Evolutionary conservation across 345 rosid species (phyloP).

Genomic region (Bruguiera gymnorhiza): DNA sequence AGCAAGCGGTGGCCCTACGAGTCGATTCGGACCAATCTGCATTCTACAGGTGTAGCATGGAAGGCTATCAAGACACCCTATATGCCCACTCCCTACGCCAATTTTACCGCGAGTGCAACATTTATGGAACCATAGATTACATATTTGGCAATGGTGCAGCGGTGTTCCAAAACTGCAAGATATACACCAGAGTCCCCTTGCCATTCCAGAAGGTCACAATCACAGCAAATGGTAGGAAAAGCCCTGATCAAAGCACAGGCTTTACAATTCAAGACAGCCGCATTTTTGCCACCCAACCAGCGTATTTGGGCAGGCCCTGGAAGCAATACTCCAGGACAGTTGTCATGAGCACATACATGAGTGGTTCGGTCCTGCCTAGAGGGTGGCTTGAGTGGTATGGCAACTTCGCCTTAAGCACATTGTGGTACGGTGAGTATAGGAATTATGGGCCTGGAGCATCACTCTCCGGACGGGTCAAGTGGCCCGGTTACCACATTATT

Average conservation of each 20-base stretch:
- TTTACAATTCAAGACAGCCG: slow-evolving; percentile 26
- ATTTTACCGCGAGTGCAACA: slow-evolving; percentile 27
- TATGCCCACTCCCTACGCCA: slow-evolving; percentile 31
- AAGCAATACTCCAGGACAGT: slow-evolving; percentile 29
- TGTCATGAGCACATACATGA: slow-evolving; percentile 23
- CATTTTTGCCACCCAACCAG: slow-evolving; percentile 24
- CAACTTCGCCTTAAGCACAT: slow-evolving; percentile 22
- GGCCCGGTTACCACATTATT: slow-evolving; percentile 30
- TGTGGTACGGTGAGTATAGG: slow-evolving; percentile 30
- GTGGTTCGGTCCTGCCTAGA: slow-evolving; percentile 22
- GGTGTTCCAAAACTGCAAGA: slow-evolving; percentile 25
- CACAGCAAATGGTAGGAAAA: slow-evolving; percentile 28
- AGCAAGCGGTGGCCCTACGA: slow-evolving; percentile 27
- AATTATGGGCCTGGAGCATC: slow-evolving; percentile 27
- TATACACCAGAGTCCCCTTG: slow-evolving; percentile 26
- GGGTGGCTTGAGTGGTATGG: slow-evolving; percentile 36
- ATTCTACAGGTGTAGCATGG: slow-evolving; percentile 30
- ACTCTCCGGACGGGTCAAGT: slow-evolving; percentile 15
- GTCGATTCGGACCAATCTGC: slow-evolving; percentile 32
- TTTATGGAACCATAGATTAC: slow-evolving; percentile 32
- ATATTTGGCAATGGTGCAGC: slow-evolving; percentile 36
- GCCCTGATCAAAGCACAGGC: slow-evolving; percentile 27
- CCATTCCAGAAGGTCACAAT: slow-evolving; percentile 30
- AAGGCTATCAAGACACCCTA: slow-evolving; percentile 30
- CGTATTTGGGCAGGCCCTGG: slow-evolving; percentile 31